phyloP scores from a whole-genome alignment of 352 stramenopile genomes.

The Phytophthora nicotianae region DNA sequence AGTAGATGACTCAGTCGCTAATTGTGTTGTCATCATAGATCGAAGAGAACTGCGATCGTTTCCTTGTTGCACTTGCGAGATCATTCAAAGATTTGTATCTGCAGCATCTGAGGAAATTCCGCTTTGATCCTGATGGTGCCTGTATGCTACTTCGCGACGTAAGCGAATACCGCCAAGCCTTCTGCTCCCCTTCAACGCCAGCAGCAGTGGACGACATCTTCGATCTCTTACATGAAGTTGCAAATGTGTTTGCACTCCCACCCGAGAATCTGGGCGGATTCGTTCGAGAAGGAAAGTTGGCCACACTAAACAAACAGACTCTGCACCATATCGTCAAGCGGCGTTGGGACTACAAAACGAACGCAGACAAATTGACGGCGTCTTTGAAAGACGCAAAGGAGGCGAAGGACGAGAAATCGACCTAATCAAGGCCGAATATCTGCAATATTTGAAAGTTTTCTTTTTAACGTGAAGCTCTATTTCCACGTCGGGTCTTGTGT shows the following conservation, averaged over 20 bases:
- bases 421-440: background rate
- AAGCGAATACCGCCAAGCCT: constrained; percentile 74
- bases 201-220: constrained; percentile 66
- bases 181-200: constrained; percentile 38
- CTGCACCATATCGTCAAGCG: constrained; percentile 75
- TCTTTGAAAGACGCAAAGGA: constrained; percentile 37
- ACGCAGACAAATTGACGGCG: constrained; percentile 74
- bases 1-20: too few relatives aligned
- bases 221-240: constrained; percentile 80
- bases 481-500: constrained; percentile 41
- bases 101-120: constrained; percentile 74
- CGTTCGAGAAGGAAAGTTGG: constrained; percentile 73
- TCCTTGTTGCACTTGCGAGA: constrained; percentile 53
- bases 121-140: constrained; percentile 81
- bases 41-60: constrained; percentile 67
- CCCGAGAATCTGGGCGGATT: constrained; percentile 81
- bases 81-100: constrained; percentile 82
- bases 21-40: constrained; percentile 33
- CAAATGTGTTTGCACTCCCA: constrained; percentile 81
- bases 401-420: constrained; percentile 21
- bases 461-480: too few relatives aligned
- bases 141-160: constrained; percentile 85
- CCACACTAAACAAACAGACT: constrained; percentile 60
- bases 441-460: too few relatives aligned
- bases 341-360: constrained; percentile 84